These are phyloP conservation scores for Juglanconis juglandina DNA, from an alignment of 2,329 filamentous ascomycete species.

Conservation along the genomic window DNA sequence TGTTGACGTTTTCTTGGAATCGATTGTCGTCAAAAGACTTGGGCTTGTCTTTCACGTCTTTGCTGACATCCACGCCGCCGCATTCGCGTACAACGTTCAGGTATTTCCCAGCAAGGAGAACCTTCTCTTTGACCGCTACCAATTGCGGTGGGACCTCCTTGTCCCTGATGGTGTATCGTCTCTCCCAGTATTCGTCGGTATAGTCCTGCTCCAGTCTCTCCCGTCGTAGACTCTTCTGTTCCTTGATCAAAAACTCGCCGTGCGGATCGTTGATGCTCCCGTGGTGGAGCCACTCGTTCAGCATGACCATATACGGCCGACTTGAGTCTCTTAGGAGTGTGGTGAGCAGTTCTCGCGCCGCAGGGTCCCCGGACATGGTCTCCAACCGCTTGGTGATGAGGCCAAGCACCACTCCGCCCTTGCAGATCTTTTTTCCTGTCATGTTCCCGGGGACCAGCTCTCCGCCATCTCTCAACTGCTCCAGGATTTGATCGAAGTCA, in stretches of 20 bases:
- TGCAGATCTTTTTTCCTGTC: constrained; percentile 86
- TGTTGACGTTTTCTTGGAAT: constrained; percentile 94
- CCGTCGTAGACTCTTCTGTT: constrained; percentile 89
- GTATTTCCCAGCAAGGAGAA: constrained; percentile 93
- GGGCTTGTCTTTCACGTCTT: constrained; percentile 83
- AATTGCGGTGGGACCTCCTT: constrained; percentile 89
- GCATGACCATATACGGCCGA: constrained; percentile 93
- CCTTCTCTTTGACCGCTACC: constrained; percentile 87
- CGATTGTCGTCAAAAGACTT: constrained; percentile 85
- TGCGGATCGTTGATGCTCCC: constrained; percentile 93
- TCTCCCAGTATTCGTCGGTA: constrained; percentile 99
- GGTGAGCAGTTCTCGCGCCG: constrained; percentile 76
- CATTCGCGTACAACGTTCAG: constrained; percentile 97
- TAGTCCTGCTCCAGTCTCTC: constrained; percentile 94
- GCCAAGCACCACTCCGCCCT: constrained; percentile 91
- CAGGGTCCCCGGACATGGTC: constrained; percentile 89
- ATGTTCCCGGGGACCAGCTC: constrained; percentile 76
- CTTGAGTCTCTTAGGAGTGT: constrained; percentile 83
- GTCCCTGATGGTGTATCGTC: constrained; percentile 90
- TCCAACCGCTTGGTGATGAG: constrained; percentile 81
- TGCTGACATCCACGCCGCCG: constrained; percentile 89
- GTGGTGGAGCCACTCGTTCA: constrained; percentile 98
- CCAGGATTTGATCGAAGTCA: constrained; percentile 88
- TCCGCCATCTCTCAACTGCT: constrained; percentile 81
- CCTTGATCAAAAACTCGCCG: constrained; percentile 89